Evolutionary conservation across 805 yeast species (phyloP).

Genomic region (Phaffomyces opuntiae): DNA sequence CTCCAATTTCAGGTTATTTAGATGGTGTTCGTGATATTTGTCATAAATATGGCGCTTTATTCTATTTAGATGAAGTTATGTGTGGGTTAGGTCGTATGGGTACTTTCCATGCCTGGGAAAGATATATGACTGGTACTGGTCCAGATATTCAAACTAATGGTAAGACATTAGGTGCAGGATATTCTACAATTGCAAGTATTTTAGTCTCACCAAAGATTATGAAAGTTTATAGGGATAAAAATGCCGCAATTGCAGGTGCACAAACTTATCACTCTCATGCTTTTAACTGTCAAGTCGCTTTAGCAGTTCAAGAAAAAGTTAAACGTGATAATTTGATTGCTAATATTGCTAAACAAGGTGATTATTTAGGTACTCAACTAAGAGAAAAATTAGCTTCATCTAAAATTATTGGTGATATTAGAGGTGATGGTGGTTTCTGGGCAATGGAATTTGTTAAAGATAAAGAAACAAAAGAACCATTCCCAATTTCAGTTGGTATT

Average conservation of each 20-base stretch:
- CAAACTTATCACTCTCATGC: conserved; percentile 45
- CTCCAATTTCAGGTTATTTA: conserved; percentile 39
- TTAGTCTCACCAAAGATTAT: conserved; percentile 31
- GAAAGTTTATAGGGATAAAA: conserved; percentile 24
- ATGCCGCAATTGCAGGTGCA: conserved; percentile 31
- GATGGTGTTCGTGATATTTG: conserved; percentile 39
- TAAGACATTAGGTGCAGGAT: conserved; percentile 42
- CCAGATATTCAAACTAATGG: conserved; percentile 45
- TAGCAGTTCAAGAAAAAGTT: conserved; percentile 38
- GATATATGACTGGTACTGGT: conserved; percentile 28
- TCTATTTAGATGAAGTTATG: conserved; percentile 50
- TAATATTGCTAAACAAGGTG: conserved; percentile 37
- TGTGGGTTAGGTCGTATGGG: conserved; percentile 51
- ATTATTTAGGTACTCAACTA: conserved; percentile 33
- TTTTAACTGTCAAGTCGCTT: conserved; percentile 39
- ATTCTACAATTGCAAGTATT: conserved; percentile 40
- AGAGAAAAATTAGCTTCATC: conserved; percentile 24
- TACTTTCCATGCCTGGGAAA: conserved; percentile 39
- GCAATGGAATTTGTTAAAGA: conserved; percentile 44
- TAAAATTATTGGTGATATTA: conserved; percentile 39
- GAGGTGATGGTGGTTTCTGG: conserved; percentile 54
- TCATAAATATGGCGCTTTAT: conserved; percentile 42
- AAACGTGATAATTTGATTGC: conserved; percentile 28
- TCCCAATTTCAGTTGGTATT: conserved; percentile 26
- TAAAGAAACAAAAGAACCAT: conserved; percentile 39